Base-by-base conservation (phyloP, 805 yeast species). In the Grigorovia transvaalensis region DNA sequence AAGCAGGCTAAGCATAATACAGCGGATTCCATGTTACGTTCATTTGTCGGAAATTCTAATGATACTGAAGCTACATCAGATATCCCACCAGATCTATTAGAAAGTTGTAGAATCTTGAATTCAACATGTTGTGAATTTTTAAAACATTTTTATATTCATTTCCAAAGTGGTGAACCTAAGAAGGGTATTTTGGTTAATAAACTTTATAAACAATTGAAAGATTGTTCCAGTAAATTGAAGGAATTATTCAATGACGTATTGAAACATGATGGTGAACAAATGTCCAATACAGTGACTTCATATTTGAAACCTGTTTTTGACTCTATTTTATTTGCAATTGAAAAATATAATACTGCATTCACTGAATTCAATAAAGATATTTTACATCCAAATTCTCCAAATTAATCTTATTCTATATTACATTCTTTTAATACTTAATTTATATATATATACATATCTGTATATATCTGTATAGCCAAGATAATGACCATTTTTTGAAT, bases 61-160 rank as follows among this genome's bases (percentile, higher is more conserved):
- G 58, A 56, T 7, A 61, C 60, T 17, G 73, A 71, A 45, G 58
- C 65, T 2, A 64, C 60, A 49, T 60, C 69, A 6, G 59, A 55
- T 7, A 58, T 70, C n/a, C 74, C 73, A n/a, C 50, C 50, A 4
- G 67, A 62, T 11, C 55, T 73, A 1, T 51, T 78, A 11, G 85
- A 82, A 48, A 72, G 75, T 46, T 69, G 85, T 41, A 69, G 82
- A 49, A 66, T 84, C 44, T 74, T 84, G 15, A 90, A 86, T 62
- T 78, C 84, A 1, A 84, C 93, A 0, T 80, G 90, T 2, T 74
- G 82, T 41, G 95, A 85, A 64, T 86, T 85, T 62, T 66, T 86
- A 44, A 77, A 80, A 52, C 95, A 85, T 63, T 86, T 85, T 63
- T 86, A 90, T 85, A 62, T 75, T 1, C 82, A 80, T 61, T 78